Conservation (phyloP, 1,284 basidiomycete genomes). For the Meira nashicola region DNA sequence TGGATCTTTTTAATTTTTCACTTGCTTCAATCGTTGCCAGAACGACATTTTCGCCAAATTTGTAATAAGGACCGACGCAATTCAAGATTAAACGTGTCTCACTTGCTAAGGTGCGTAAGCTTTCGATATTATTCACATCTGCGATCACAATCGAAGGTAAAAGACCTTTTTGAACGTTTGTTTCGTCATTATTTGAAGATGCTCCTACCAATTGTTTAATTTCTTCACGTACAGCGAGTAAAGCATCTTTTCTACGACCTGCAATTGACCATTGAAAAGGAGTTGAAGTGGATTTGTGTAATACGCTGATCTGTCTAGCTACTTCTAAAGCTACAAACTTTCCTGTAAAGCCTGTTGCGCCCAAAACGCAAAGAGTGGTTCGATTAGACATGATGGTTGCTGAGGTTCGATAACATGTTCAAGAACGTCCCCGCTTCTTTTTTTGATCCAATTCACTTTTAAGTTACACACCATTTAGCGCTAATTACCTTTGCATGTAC, state of each 20-base stretch:
- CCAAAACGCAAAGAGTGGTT: constrained; percentile 26
- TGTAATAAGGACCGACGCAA: constrained; percentile 53
- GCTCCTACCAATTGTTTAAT: constrained; percentile 54
- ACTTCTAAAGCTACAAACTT: constrained; percentile 33
- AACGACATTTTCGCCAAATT: constrained; percentile 61
- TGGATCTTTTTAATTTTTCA: neutral
- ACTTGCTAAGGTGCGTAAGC: constrained; percentile 11
- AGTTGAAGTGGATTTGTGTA: neutral
- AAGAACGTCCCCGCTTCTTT: too few species aligned
- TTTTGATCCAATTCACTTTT: too few species aligned
- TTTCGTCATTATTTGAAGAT: constrained; percentile 57
- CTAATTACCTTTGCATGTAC: too few species aligned
- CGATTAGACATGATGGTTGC: neutral
- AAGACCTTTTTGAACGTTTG: constrained; percentile 66
- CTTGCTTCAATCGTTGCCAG: constrained; percentile 62
- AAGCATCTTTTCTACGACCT: constrained; percentile 30
- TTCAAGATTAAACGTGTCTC: constrained; percentile 9
- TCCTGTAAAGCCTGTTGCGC: constrained; percentile 48
- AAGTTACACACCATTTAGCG: too few species aligned
- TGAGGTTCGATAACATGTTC: too few species aligned
- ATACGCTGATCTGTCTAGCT: constrained; percentile 25
- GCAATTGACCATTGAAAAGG: constrained; percentile 33
- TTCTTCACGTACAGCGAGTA: constrained; percentile 21
- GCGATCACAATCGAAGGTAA: constrained; percentile 53
- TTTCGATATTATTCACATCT: constrained; percentile 2